These are phyloP conservation scores for Aspergillus terreus DNA, from an alignment of 2,329 filamentous ascomycete species.

Conservation along the genomic window DNA sequence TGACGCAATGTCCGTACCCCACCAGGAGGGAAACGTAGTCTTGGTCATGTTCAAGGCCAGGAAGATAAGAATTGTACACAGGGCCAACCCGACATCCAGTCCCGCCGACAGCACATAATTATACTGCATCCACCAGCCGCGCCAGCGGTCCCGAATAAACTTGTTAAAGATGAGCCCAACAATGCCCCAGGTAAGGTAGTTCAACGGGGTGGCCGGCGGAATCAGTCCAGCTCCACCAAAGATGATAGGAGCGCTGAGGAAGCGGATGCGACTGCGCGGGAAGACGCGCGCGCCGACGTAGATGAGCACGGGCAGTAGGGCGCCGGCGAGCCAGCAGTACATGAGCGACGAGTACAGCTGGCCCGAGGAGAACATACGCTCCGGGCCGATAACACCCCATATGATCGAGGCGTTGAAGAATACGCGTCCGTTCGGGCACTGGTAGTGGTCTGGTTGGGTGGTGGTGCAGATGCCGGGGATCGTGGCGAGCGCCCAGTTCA, in stretches of 20 bases:
- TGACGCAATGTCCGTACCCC: constrained; percentile 60
- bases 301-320: constrained; percentile 59
- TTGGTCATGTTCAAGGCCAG: constrained; percentile 62
- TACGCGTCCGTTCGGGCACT: constrained; percentile 55
- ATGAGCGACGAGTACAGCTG: constrained; percentile 62
- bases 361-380: constrained; percentile 63
- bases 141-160: constrained; percentile 61
- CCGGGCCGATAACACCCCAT: constrained; percentile 70
- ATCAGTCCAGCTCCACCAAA: constrained; percentile 62
- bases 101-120: constrained; percentile 73
- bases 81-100: constrained; percentile 63
- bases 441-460: constrained; percentile 57
- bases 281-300: constrained; percentile 59
- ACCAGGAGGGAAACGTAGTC: constrained; percentile 58
- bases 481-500: constrained; percentile 46
- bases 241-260: constrained; percentile 65
- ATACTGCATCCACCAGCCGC: constrained; percentile 73
- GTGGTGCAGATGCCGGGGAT: constrained; percentile 64
- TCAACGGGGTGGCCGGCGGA: constrained; percentile 67
- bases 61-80: constrained; percentile 67
- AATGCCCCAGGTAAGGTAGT: constrained; percentile 67
- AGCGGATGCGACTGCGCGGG: constrained; percentile 54
- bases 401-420: constrained; percentile 69
- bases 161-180: constrained; percentile 68
- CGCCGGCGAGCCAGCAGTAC: constrained; percentile 69